Evolutionary conservation across 305 asterid genomes (phyloP), one percentile per base, ranked within the genome.

Genomic region (Lippia alba): DNA sequence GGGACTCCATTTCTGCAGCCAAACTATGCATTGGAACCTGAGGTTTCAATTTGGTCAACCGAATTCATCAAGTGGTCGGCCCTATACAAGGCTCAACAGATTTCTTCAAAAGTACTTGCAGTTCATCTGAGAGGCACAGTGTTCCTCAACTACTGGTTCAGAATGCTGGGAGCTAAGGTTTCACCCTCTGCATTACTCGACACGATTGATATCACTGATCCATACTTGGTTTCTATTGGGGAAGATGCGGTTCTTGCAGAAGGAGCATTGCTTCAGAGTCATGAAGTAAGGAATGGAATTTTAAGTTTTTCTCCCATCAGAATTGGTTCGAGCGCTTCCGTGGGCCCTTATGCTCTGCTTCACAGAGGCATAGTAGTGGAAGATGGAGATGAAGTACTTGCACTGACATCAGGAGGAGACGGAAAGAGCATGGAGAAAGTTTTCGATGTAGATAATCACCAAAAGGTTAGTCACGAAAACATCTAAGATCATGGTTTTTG

Each of bases 221-320:
- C 96, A 3, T 75, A 36, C 44, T 66, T 86, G 20, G 87, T 89
- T 73, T 85, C 88, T 1, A 87, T 89, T 6, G 91, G 87, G 15
- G 85, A 83, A 65, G 87, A 80, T 65, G 81, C 77, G 2, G 88
- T 88, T 3, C 59, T 90, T 56, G 89, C 92, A 40, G 96, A 90
- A 80, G 95, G 92, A 53, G 91, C 85, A 17, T 55, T 87, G 80
- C 61, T 90, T 59, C 91, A 88, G 61, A 84, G 95, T 78, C 95
- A 87, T 66, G 86, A 88, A 74, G 86, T 90, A 73, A 84, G 67
- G 72, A 84, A 90, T 74, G 96, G 96, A 53, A 64, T 74, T 19
- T 56, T 90, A 76, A 80, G 82, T 41, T 78, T 87, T 44, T 49
- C 58, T 12, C 87, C 89, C 6, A 79, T 86, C 48, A 84, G 67